phyloP scores from a whole-genome alignment of 225 moss, liverwort and hornwort species.

The Pleurozium schreberi region DNA sequence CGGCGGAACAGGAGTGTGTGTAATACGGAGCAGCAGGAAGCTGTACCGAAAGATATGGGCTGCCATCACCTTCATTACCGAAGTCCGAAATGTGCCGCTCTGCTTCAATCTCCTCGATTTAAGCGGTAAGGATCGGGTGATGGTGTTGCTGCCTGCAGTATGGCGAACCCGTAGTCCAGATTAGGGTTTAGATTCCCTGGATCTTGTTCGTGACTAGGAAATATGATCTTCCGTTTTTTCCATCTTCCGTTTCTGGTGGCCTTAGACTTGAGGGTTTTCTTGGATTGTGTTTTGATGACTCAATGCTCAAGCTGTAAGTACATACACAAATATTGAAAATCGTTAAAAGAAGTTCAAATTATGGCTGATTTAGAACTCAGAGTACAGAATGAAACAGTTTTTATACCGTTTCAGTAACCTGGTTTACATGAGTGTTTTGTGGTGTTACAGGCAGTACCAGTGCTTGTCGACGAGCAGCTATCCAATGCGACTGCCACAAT shows the following conservation, averaged over 20 bases:
- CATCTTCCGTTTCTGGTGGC: not conserved
- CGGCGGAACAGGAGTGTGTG: constrained; percentile 63
- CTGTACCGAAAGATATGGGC: constrained; percentile 64
- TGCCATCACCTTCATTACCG: constrained; percentile 62
- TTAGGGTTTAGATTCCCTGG: not conserved
- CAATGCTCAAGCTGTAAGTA: not conserved
- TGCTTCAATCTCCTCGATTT: constrained; percentile 68
- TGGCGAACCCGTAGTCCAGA: not conserved
- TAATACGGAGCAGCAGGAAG: constrained; percentile 62
- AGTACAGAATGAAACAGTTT: not conserved
- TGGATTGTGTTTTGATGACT: not conserved
- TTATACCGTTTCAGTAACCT: not conserved
- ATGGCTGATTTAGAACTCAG: not conserved
- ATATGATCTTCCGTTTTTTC: not conserved
- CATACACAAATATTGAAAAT: not conserved
- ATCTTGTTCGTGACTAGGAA: not conserved
- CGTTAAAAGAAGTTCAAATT: not conserved
- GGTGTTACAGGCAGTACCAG: constrained; percentile 35
- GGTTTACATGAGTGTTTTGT: not conserved
- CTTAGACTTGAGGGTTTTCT: not conserved
- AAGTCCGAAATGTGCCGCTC: constrained; percentile 48
- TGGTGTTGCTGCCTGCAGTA: not conserved
- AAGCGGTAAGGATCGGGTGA: constrained; percentile 32
- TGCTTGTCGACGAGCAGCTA: constrained; percentile 37
- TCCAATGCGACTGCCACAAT: constrained; percentile 17